Base-by-base conservation (phyloP, 352 stramenopile genomes). In the Pythium aristosporum region DNA sequence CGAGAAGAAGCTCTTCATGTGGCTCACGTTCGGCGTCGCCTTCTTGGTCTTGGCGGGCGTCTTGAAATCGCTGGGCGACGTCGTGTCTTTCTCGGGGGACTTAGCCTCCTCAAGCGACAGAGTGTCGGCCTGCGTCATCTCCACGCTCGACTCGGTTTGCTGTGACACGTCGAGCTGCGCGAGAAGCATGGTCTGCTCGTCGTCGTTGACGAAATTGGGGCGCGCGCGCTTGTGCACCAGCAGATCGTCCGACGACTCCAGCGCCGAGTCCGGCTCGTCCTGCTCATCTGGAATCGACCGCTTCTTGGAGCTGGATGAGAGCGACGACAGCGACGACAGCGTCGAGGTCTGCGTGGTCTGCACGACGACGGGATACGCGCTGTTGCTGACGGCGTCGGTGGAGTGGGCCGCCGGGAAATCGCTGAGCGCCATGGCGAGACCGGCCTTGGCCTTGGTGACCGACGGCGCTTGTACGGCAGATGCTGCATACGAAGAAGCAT, bases 181-280 rank as follows among this genome's bases (percentile, higher is more conserved):
- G 20, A 85, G 71, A 39, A 88, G 62, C 71, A 88, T 75, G 0
- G 77, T 76, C 61, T 88, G 76, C 69, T 88, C 80, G 32, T 74
- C 67, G 51, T 82, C 76, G 52, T 80, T 82, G 32, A 88, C 78
- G 47, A 88, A 88, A 39, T 80, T 87, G 11, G 80, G 76, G 6
- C 80, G 74, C 42, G 71, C 30, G 2, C 82, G 73, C 61, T 91
- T 91, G 57, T 52, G 51, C 49, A 75, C 36, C 4, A 63, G 49
- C 8, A 49, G 21, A 23, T 76, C 42, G 21, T 73, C 68, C 32
- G 65, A 65, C 32, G 73, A 67, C 4, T 80, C 75, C 48, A 66
- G 48, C n/a, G 36, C 34, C 30, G 57, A 39, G 25, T 66, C 54
- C 23, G 42, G 39, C 11, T 65, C 51, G 23, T 49, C 47, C 28